phyloP scores from a whole-genome alignment of 148 eudicot genomes.

The Camellia lanceoleosa region DNA sequence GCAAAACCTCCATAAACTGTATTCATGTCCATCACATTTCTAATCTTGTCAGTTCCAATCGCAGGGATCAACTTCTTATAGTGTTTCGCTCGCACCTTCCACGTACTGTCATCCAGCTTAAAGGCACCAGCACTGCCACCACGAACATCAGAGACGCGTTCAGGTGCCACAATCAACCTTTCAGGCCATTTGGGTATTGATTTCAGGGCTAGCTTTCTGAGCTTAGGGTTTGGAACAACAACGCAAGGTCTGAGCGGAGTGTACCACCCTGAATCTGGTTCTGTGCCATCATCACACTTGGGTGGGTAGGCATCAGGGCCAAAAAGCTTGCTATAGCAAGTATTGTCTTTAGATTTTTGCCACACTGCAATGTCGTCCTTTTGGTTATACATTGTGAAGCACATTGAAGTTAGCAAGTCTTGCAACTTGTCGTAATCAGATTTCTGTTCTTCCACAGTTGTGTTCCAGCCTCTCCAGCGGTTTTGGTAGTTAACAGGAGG shows the following conservation, averaged over 20 bases:
- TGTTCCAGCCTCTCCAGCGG: conserved; percentile 92
- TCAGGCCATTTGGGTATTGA: conserved; percentile 77
- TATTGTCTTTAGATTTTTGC: conserved; percentile 63
- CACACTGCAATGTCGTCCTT: conserved; percentile 89
- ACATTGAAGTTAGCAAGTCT: conserved; percentile 66
- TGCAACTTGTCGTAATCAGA: conserved; percentile 71
- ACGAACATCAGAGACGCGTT: conserved; percentile 53
- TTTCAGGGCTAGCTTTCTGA: conserved; percentile 43
- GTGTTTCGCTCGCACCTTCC: conserved; percentile 71
- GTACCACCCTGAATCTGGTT: conserved; percentile 95
- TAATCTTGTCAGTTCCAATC: conserved; percentile 71
- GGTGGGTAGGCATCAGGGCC: conserved; percentile 67
- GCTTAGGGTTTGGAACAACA: conserved; percentile 55
- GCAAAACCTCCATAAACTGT: conserved; percentile 90
- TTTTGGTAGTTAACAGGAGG: conserved; percentile 84
- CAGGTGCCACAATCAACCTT: conserved; percentile 63
- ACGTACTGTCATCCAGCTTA: conserved; percentile 61
- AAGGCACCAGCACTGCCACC: conserved; percentile 68
- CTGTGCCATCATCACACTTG: conserved; percentile 86
- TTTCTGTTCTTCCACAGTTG: conserved; percentile 69
- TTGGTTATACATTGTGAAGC: conserved; percentile 66
- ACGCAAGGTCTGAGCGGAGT: conserved; percentile 88
- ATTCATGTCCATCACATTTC: conserved; percentile 98
- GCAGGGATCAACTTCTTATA: conserved; percentile 76
- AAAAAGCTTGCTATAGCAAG: conserved; percentile 65